Base-by-base conservation (phyloP, 805 yeast species). In the Ogataea trehalophila region DNA sequence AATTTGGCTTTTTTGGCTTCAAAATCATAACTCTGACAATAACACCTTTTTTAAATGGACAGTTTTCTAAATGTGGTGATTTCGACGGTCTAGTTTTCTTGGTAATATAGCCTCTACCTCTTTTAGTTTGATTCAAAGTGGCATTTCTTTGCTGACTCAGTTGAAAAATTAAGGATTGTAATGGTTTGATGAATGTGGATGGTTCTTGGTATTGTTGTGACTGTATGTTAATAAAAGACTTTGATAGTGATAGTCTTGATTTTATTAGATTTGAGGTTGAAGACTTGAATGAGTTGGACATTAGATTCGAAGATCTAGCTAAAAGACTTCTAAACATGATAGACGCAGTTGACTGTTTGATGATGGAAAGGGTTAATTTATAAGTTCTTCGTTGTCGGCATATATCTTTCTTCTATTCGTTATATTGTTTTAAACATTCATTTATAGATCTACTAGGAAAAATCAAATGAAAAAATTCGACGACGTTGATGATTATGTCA, bases 1-100 rank as follows among this genome's bases (percentile, higher is more conserved):
- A 92, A 73, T 94, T 94, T 34, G 99, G 99, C 67, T 94, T 94
- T 74, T 94, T 94, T 41, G 99, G 99, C 68, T 94, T 94, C 56
- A 91, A 75, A 46, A 91, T 88, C 94, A 92, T 87, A 31, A 94
- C 96, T 65, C 96, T 79, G 43, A 91, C 72, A 11, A 94, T 95
- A 5, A 94, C 98, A 36, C 97, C 99, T 57, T 91, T 90, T 57
- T 83, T 82, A 59, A 90, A 85, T 1, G 99, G 99, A 55, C 84
- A 79, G n/a, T 67, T 66, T 5, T 83, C 84, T 49, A 94, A 78
- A 68, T 89, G 95, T 6, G 97, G 97, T 0, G 97, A 77, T 54
- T 79, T 81, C 2, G 80, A 68, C 6, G 71, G 64, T 55, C 73
- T 72, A 41, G 65, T 67, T 50, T 63, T 65, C 44, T 55, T 64